phyloP scores from a whole-genome alignment of 1,284 basidiomycete genomes.

The Volvariella volvacea region DNA sequence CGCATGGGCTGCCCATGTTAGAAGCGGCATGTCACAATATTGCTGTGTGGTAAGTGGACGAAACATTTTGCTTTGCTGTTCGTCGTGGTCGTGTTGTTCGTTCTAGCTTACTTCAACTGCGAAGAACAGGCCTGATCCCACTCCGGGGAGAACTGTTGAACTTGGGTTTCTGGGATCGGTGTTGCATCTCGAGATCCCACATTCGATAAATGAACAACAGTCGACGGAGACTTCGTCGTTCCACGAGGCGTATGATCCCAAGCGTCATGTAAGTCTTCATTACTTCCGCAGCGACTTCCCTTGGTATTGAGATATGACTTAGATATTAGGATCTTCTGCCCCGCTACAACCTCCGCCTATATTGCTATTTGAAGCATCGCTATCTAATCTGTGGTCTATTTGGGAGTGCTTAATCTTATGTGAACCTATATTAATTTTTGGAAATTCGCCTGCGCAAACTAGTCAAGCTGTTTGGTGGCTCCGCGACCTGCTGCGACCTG shows the following conservation, averaged over 20 bases:
- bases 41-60: conserved; percentile 64
- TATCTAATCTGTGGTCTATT: conserved; percentile 84
- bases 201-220: conserved; percentile 67
- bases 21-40: conserved; percentile 86
- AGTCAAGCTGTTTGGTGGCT: conserved; percentile 90
- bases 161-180: conserved; percentile 79
- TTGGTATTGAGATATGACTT: conserved; percentile 6
- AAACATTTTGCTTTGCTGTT: conserved; percentile 8
- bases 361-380: conserved; percentile 65
- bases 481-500: conserved; percentile 81
- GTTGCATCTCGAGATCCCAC: conserved; percentile 67
- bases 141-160: conserved; percentile 58
- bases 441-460: conserved; percentile 72
- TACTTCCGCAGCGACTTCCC: neutral
- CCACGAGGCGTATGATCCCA: conserved; percentile 39
- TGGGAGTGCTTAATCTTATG: conserved; percentile 90
- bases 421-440: conserved; percentile 86
- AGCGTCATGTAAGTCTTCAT: conserved; percentile 32
- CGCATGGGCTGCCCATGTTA: conserved; percentile 72
- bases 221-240: conserved; percentile 44
- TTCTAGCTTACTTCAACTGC: conserved; percentile 14
- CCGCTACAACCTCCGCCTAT: conserved; percentile 66
- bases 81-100: too few relatives aligned
- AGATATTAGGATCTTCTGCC: conserved; percentile 79
- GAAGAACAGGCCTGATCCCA: conserved; percentile 68